Conservation (phyloP, 2,329 filamentous ascomycete genomes). For the Penicillium capsulatum region DNA sequence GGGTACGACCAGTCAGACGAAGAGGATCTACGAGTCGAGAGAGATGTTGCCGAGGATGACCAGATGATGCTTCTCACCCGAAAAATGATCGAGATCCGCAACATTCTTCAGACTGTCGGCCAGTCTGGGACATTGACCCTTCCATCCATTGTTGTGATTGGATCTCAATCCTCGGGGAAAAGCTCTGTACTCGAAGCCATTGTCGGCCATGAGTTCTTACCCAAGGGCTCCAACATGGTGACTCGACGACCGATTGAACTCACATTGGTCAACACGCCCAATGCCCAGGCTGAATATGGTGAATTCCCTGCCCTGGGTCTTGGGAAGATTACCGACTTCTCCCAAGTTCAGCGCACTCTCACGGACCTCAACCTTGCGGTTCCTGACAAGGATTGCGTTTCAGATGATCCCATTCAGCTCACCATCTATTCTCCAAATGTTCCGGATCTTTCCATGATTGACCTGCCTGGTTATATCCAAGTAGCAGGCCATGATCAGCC, state of each 20-base stretch:
- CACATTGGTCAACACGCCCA: slow-evolving; percentile 90
- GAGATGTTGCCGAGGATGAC: slow-evolving; percentile 76
- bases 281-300: slow-evolving; percentile 81
- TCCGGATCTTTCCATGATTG: slow-evolving; percentile 90
- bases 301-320: slow-evolving; percentile 92
- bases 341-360: slow-evolving; percentile 76
- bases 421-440: slow-evolving; percentile 94
- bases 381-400: slow-evolving; percentile 84
- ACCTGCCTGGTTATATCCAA: slow-evolving; percentile 95
- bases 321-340: slow-evolving; percentile 84
- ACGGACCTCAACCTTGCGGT: slow-evolving; percentile 95
- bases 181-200: slow-evolving; percentile 96
- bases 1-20: slow-evolving; percentile 66
- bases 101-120: slow-evolving; percentile 83
- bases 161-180: slow-evolving; percentile 96
- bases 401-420: slow-evolving; percentile 93
- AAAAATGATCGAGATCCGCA: slow-evolving; percentile 99
- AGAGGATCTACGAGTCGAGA: slow-evolving; percentile 57
- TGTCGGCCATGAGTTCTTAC: slow-evolving; percentile 94
- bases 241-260: slow-evolving; percentile 93
- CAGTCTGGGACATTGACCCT: slow-evolving; percentile 84
- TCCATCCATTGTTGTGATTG: slow-evolving; percentile 98
- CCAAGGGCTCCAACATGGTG: slow-evolving; percentile 98
- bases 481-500: slow-evolving; percentile 90
- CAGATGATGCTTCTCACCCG: slow-evolving; percentile 99